Evolutionary conservation across 148 eudicot species (phyloP), one percentile per base, ranked within the genome.

Genomic region (Talinum fruticosum): DNA sequence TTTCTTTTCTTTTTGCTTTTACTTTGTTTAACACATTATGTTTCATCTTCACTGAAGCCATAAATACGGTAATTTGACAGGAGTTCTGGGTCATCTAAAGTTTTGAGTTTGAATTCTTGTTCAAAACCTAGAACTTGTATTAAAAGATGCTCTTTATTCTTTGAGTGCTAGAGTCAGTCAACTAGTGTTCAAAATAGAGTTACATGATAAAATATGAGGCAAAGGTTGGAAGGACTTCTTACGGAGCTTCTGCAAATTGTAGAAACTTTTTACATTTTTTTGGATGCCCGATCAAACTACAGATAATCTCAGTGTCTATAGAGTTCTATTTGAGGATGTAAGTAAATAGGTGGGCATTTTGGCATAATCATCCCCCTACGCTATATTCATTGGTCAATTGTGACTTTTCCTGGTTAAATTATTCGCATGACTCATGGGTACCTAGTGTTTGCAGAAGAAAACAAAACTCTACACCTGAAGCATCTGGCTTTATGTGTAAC

Each of bases 201-300:
- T 19, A 7, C 45, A 62, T 47, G n/a, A 51, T 16, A 35, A 36
- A 62, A 57, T 44, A 78, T n/a, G 38, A 29, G 76, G 71, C 71
- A 62, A 21, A 78, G 53, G 32, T 72, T 32, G 35, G 36, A 47
- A 49, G 30, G 71, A 61, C 59, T 72, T 78, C 62, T 78, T 78
- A 23, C n/a, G n/a, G 21, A 24, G 15, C 14, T 19, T 16, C 10
- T 41, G 4, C 4, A 41, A 41, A 6, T 41, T 41, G 6, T 6
- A 0, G 45, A 41, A 41, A 2, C 45, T 12, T 6, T 41, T 41
- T 41, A 41, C 6, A 8, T 41, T 14, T 41, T 41, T 10, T 41
- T 41, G 47, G 47, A 8, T 41, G 47, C 13, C 47, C 0, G 47
- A 41, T 41, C 47, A 41, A 41, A 41, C 47, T 41, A 41, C 2